Base-by-base conservation (phyloP, 768 basidiomycete genomes). In the Mycena leptocephala region DNA sequence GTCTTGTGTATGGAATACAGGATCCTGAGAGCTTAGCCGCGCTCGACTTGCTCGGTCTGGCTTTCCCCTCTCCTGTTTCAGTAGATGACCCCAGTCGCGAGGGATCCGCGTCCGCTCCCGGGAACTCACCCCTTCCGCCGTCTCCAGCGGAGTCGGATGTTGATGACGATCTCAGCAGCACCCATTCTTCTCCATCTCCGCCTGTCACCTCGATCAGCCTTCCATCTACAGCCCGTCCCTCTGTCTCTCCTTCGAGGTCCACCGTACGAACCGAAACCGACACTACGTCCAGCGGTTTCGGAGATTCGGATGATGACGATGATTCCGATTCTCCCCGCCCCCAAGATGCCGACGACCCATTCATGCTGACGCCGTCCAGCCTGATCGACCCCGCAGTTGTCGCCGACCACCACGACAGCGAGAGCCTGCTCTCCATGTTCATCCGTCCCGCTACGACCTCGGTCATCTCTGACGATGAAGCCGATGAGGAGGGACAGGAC, bases 361-460 rank as follows among this genome's bases (percentile, higher is more conserved):
- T 55, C 22, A 16, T 70, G 56, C 63, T 22, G 51, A 56, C 68
- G 22, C 41, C 53, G 24, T 58, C 62, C 14, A 74, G n/a, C 39
- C 64, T 35, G 3, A 28, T 32, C 65, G 65, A 62, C 24, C 24
- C 43, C 16, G 51, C 35, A 18, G 26, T 11, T 0, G 35, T 48
- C 22, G 11, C n/a, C 20, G 56, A 65, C 33, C 32, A 43, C 2
- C n/a, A 65, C 11, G 68, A 70, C 61, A 75, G 62, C 55, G 69
- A 70, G 55, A 75, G 74, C 46, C 9, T 70, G 9, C 30, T 11
- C 22, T 75, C 69, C 9, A 3, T 39, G 24, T 22, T 28, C 43
- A 43, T 66, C 28, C 62, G 32, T 28, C 62, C 63, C 55, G 41
- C 69, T 0, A 39, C 68, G 4, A 24, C 74, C 5, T 70, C 74